A percentile compares a stretch with the other conserved stretches of the same genome.
These are phyloP conservation scores for Apiotrichum akiyoshidainum DNA, from an alignment of 1,284 basidiomycete species.

Conservation along the genomic window DNA sequence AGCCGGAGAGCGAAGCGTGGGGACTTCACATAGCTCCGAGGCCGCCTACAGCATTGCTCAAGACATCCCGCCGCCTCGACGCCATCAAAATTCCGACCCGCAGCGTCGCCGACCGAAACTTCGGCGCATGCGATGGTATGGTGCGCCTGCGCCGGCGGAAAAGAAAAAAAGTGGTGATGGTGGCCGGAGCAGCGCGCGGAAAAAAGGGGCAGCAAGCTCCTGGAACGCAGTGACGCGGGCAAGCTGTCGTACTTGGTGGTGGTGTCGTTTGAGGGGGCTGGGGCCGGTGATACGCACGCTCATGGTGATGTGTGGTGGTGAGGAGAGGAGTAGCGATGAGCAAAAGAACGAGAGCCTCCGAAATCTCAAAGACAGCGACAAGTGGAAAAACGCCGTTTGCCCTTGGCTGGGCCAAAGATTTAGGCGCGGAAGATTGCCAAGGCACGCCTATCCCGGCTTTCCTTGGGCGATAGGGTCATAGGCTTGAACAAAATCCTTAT, in stretches of 20 bases:
- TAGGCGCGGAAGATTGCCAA: background rate
- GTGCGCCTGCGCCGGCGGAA: no score
- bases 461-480: no score
- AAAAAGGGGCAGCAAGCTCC: background rate
- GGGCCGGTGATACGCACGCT: constrained; percentile 10
- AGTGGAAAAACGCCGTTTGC: constrained; percentile 3
- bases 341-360: constrained; percentile 14
- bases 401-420: background rate
- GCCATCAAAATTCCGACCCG: no score
- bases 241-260: background rate
- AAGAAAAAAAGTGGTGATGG: constrained; percentile 6
- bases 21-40: no score
- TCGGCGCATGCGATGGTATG: no score
- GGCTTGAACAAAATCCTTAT: no score
- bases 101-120: no score
- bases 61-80: no score
- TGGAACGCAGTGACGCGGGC: background rate
- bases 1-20: no score
- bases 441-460: background rate
- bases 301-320: constrained; percentile 8
- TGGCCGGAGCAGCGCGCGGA: background rate
- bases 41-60: no score
- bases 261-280: background rate
- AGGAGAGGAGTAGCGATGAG: background rate
- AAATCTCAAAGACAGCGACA: constrained; percentile 9